These are phyloP conservation scores for Mycena polygramma DNA, from an alignment of 768 basidiomycete genomes.

Conservation along the genomic window DNA sequence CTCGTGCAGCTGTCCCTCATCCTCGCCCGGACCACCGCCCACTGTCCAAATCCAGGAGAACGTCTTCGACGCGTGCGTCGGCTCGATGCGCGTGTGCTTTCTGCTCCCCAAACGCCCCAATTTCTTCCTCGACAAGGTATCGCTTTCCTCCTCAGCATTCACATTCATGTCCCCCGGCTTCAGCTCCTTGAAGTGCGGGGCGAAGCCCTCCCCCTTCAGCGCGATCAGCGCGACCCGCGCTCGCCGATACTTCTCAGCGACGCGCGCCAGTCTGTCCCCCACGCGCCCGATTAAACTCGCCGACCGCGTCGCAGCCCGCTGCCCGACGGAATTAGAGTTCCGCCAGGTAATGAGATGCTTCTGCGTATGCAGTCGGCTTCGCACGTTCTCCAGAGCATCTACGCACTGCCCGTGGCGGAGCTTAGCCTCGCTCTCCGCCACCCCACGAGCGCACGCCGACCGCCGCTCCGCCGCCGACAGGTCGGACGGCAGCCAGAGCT, in stretches of 20 bases:
- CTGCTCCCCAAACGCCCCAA: no score
- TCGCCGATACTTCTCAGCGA: conserved; percentile 9
- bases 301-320: no score
- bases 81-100: no score
- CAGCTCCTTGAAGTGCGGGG: conserved; percentile 20
- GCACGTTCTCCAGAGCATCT: conserved; percentile 10
- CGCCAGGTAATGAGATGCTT: conserved; percentile 12
- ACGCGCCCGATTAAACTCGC: conserved; percentile 17
- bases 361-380: conserved; percentile 24
- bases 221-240: background rate
- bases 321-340: no score
- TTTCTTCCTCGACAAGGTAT: no score
- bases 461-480: background rate
- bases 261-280: conserved; percentile 9
- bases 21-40: no score
- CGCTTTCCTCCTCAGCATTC: no score
- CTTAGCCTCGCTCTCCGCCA: conserved; percentile 1
- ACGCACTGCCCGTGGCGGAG: conserved; percentile 21
- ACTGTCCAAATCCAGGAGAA: no score
- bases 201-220: background rate
- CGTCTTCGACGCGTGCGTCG: no score
- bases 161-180: no score
- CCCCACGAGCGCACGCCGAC: background rate
- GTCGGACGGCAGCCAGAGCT: conserved; percentile 29
- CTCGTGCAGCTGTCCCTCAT: no score